These are phyloP conservation scores for Lentinula lateritia DNA, from an alignment of 768 basidiomycete genomes.

Conservation along the genomic window DNA sequence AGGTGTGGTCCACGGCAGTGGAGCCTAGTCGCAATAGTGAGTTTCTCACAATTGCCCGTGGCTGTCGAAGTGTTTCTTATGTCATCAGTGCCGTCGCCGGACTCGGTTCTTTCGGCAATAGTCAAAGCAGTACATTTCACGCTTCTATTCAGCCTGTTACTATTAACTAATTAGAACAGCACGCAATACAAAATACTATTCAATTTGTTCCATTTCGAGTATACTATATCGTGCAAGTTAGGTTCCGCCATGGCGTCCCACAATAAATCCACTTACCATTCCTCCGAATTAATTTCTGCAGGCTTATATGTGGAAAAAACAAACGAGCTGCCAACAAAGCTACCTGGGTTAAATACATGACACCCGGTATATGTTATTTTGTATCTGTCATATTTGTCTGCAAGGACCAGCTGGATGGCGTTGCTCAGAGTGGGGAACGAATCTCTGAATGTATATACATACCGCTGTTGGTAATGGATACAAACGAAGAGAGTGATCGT, in stretches of 20 bases:
- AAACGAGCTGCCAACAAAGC: slow-evolving; percentile 78
- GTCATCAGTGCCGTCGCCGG: neutral
- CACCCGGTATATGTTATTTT: slow-evolving; percentile 97
- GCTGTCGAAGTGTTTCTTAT: neutral
- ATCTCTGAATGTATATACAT: slow-evolving; percentile 20
- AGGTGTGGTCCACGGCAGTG: too few relatives aligned
- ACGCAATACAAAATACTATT: neutral
- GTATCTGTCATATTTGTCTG: slow-evolving; percentile 95
- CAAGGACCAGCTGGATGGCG: slow-evolving; percentile 68
- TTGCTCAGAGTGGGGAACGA: neutral
- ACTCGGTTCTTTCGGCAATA: too few relatives aligned
- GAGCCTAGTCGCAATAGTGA: too few relatives aligned
- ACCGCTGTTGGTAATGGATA: slow-evolving; percentile 94
- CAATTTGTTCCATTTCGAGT: neutral
- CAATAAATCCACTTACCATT: slow-evolving; percentile 47
- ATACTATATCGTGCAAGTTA: neutral
- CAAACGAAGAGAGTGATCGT: slow-evolving; percentile 85
- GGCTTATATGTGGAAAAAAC: slow-evolving; percentile 91
- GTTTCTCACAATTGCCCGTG: neutral
- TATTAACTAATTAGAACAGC: too few relatives aligned
- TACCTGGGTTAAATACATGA: slow-evolving; percentile 97
- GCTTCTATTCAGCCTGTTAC: too few relatives aligned
- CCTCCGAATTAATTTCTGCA: slow-evolving; percentile 77
- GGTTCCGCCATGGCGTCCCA: neutral
- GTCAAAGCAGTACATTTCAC: too few relatives aligned